Base-by-base conservation (phyloP, 2,329 filamentous ascomycete genomes). In the Nigrospora oryzae region DNA sequence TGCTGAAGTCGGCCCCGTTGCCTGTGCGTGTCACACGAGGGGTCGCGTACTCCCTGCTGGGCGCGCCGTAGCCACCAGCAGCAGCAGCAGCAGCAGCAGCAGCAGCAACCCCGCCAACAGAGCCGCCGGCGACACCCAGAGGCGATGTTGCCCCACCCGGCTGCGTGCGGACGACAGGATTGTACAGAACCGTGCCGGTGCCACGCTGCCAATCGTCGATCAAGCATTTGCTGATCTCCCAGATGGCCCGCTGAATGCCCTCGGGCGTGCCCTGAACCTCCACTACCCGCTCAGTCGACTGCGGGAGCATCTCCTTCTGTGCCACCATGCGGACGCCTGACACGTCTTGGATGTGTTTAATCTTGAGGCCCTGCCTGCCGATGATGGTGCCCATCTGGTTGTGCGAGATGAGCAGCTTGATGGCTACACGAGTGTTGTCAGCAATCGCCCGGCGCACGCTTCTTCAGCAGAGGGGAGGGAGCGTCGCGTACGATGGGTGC, bases 371-470 rank as follows among this genome's bases (percentile, higher is more conserved):
- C 65, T 94, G 87, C 53, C 89, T 83, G 58, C 93, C 93, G 62
- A 98, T 98, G 70, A 98, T 96, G 59, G 93, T 98, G 51, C 93
- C 93, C 93, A 98, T 98, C 70, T 98, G 93, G 67, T 97, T 97
- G 74, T 98, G 91, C 32, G 93, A 98, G 67, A 98, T 97, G 63
- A 98, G 84, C 31, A 98, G 83, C 63, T 95, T 95, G 66, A 98
- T 87, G 49, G 93, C 93, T 98, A 55, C 17, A 28, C 23, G 12
- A 42, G 17, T 38, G 10, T 14, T 16, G 47, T 63, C 53, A 65
- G 62, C 54, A 38, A 10, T 17, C 11, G 6, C 11, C 11, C 17
- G 6, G 17, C 11, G 17, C 17, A 36, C 11, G 2, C 5, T n/a
- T 13, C 6, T 36, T 36, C 11, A 6, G 14, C 4, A 35, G 17